Base-by-base conservation (phyloP, 2,329 filamentous ascomycete genomes). In the Aspergillus sclerotialis region DNA sequence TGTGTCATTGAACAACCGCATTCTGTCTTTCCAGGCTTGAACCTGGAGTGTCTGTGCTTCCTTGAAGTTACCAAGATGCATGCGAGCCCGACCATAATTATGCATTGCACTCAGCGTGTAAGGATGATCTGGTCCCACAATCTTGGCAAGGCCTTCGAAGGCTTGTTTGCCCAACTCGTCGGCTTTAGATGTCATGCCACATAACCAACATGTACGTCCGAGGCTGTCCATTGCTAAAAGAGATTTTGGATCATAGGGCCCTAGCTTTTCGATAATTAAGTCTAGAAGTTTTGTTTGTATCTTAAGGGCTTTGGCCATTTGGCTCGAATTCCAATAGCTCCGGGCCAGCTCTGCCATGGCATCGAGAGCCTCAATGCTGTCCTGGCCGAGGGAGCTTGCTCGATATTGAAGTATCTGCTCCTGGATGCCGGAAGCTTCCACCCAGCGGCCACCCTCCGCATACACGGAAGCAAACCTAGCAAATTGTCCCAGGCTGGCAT, bases 171-270 rank as follows among this genome's bases (percentile, higher is more conserved):
- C 46, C 3, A 50, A 30, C 8, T 18, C 16, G 8, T 38, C 23
- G 9, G 39, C 39, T 19, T 48, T 41, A 15, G 36, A 32, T 18
- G 32, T 28, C 14, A 24, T 23, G 18, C 42, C 42, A 25, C 33
- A 32, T 25, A 40, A 19, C 27, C 42, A 44, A 30, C 46, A 44
- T 15, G 50, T 49, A 17, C 50, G 46, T 12, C 44, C 48, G 9
- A 58, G 36, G 19, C 48, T 50, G 37, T 54, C 53, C 49, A 56
- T 55, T 4, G 52, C 45, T 27, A 35, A 45, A 14, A 58, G 39
- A 4, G 53, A 56, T 17, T 44, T 34, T 28, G 47, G 52, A 35
- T 53, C 45, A 36, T 48, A 44, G 5, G 38, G 14, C n/a, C 49
- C 52, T 8, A 50, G 31, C 8, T 35, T 13, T 10, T 39, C 19